These are phyloP conservation scores for Fusarium illudens DNA, from an alignment of 2,329 filamentous ascomycete genomes.

Conservation along the genomic window DNA sequence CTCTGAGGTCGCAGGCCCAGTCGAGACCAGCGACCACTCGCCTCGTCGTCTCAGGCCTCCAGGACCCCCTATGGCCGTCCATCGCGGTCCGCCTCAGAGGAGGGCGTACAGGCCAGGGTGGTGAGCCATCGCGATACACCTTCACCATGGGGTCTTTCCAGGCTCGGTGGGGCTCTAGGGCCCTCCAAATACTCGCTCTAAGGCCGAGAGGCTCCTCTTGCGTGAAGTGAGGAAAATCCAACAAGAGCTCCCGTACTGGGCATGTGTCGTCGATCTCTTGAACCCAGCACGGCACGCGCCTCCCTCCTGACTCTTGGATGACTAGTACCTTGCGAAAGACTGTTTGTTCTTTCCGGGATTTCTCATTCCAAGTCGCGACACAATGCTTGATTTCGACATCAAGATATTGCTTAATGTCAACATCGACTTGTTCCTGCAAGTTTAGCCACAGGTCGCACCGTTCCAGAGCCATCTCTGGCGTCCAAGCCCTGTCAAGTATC, in stretches of 20 bases:
- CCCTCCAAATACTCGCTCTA: too few species aligned
- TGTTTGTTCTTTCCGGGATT: neutral
- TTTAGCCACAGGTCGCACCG: neutral
- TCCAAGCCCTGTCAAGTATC: neutral
- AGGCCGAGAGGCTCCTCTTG: too few species aligned
- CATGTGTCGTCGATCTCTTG: neutral
- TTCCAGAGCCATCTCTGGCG: neutral
- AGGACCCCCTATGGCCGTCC: neutral
- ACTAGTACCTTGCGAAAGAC: neutral
- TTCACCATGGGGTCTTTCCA: neutral
- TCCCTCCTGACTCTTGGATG: neutral
- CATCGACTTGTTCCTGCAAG: neutral
- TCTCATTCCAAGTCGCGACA: neutral
- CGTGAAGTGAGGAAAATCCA: neutral
- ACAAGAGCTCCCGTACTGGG: neutral
- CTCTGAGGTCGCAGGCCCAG: neutral
- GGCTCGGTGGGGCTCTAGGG: neutral
- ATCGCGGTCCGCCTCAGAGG: neutral
- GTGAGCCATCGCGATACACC: neutral
- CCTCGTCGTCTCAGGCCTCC: neutral
- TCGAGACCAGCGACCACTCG: neutral
- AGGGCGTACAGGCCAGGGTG: neutral
- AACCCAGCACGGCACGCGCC: neutral
- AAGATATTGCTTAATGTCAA: slow-evolving; percentile 5
- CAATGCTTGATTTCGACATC: neutral